phyloP scores from a whole-genome alignment of 2,329 filamentous ascomycete genomes.

The Sporothrix sp. region DNA sequence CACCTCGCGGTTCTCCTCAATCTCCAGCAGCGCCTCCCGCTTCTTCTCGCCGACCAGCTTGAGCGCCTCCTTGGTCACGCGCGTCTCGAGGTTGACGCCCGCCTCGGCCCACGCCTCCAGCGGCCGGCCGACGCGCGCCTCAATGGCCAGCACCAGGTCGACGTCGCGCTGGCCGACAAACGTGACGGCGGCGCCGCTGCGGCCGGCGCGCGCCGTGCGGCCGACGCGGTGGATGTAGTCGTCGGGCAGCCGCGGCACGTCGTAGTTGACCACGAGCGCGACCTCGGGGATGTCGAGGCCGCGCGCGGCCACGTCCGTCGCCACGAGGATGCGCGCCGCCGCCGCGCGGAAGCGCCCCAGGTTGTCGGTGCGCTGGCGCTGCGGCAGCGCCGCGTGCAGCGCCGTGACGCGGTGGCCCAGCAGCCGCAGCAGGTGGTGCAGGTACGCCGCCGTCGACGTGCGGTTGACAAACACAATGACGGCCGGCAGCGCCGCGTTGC shows the following conservation, averaged over 20 bases:
- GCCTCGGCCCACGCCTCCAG: conserved; percentile 84
- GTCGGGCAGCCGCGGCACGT: conserved; percentile 89
- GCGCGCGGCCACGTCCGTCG: conserved; percentile 88
- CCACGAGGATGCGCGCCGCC: conserved; percentile 81
- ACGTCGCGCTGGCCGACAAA: conserved; percentile 92
- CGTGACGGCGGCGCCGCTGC: conserved; percentile 71
- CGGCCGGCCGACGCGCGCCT: conserved; percentile 66
- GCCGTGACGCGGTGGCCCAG: conserved; percentile 86
- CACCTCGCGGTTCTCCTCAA: conserved; percentile 87
- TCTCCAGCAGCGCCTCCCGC: conserved; percentile 78
- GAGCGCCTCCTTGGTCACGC: conserved; percentile 74
- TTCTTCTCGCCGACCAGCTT: conserved; percentile 95
- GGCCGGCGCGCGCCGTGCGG: conserved; percentile 85
- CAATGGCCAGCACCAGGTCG: conserved; percentile 80
- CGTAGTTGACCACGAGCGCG: conserved; percentile 84
- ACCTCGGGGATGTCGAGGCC: conserved; percentile 95
- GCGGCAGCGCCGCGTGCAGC: conserved; percentile 77
- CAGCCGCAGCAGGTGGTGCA: conserved; percentile 78
- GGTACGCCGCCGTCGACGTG: conserved; percentile 74
- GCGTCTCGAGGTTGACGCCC: conserved; percentile 84
- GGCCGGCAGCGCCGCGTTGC: conserved; percentile 63
- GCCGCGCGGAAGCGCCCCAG: conserved; percentile 83
- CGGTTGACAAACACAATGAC: conserved; percentile 97
- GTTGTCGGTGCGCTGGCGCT: conserved; percentile 77
- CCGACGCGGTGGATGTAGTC: conserved; percentile 97